phyloP scores from a whole-genome alignment of 1,139 yeast species.

The Arxiozyma telluris region DNA sequence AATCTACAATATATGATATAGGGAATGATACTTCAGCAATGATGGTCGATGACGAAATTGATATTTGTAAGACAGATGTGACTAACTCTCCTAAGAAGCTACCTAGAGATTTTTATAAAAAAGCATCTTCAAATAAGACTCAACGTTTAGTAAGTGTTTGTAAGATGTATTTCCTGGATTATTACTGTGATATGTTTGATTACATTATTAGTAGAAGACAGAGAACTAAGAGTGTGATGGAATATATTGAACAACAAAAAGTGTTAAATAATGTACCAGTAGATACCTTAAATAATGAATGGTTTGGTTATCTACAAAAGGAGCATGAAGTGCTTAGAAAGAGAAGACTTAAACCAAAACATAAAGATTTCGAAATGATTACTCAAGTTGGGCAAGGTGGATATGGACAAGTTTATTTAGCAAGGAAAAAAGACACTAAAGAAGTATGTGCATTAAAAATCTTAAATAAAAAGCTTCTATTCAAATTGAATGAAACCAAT shows the following conservation, averaged over 20 bases:
- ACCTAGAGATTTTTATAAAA: slow-evolving; percentile 46
- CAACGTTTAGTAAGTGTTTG: slow-evolving; percentile 78
- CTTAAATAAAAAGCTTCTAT: slow-evolving; percentile 74
- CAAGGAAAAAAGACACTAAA: slow-evolving; percentile 86
- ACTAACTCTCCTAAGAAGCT: slow-evolving; percentile 33
- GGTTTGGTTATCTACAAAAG: slow-evolving; percentile 74
- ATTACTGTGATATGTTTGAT: slow-evolving; percentile 92
- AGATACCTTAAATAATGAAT: slow-evolving; percentile 43
- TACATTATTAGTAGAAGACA: slow-evolving; percentile 83
- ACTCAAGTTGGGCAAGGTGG: slow-evolving; percentile 99
- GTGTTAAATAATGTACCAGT: slow-evolving; percentile 36
- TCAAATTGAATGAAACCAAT: slow-evolving; percentile 88
- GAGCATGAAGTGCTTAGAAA: slow-evolving; percentile 82
- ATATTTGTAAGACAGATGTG: slow-evolving; percentile 18
- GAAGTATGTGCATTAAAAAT: slow-evolving; percentile 95
- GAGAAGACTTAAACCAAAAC: slow-evolving; percentile 83
- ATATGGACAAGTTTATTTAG: slow-evolving; percentile 92
- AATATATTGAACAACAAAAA: slow-evolving; percentile 38
- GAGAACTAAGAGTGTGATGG: slow-evolving; percentile 59
- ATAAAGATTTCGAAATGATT: slow-evolving; percentile 89
- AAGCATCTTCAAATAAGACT: slow-evolving; percentile 66
- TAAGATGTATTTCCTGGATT: slow-evolving; percentile 77
- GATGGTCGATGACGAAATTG: slow-evolving; percentile 27
- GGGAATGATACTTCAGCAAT: slow-evolving; percentile 15
- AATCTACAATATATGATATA: slow-evolving; percentile 8